Evolutionary conservation across 2,329 filamentous ascomycete genomes (phyloP), one percentile per base, ranked within the genome.

Genomic region (Cercospora canescens): DNA sequence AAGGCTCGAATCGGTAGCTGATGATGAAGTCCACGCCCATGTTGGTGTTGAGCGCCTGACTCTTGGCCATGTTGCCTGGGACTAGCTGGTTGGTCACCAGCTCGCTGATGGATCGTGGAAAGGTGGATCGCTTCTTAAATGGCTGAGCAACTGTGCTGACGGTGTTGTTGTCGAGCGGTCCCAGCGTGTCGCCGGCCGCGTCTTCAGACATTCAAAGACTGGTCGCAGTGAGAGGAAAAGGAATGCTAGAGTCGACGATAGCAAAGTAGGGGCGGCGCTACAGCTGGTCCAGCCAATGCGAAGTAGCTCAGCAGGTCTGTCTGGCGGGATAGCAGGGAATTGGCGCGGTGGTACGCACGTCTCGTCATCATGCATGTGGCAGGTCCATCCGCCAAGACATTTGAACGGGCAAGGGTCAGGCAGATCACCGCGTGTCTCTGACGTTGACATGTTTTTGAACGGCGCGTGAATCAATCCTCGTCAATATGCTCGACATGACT

Each of bases 1-100:
- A 85, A 52, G 87, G 83, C 28, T 88, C 86, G 75, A 94, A 89
- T 65, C 89, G 85, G 80, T 92, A 97, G 75, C 89, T 87, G 69
- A 97, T 86, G 64, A 97, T 93, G 84, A 93, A 97, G 82, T 97
- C 94, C 67, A 97, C 92, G 62, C 91, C 86, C 74, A 89, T 83
- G 73, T 89, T 90, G 59, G 82, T 82, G 69, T 82, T 45, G 59
- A 75, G 61, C 3, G 73, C 75, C 32, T 69, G 71, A 67, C 73
- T 77, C 67, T 75, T 76, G 65, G 73, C 73, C 75, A 77, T 76
- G 57, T 72, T 71, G 67, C 72, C 71, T 6, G 72, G 73, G 21
- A 76, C 69, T 34, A 76, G 64, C 66, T 76, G 73, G 45, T 65
- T 70, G 24, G 72, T 75, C 39, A 76, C 71, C 24, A 76, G 71